Evolutionary conservation across 257 asterid genomes (phyloP), one percentile per base, ranked within the genome.

Genomic region (Parsonsia alboflavescens): DNA sequence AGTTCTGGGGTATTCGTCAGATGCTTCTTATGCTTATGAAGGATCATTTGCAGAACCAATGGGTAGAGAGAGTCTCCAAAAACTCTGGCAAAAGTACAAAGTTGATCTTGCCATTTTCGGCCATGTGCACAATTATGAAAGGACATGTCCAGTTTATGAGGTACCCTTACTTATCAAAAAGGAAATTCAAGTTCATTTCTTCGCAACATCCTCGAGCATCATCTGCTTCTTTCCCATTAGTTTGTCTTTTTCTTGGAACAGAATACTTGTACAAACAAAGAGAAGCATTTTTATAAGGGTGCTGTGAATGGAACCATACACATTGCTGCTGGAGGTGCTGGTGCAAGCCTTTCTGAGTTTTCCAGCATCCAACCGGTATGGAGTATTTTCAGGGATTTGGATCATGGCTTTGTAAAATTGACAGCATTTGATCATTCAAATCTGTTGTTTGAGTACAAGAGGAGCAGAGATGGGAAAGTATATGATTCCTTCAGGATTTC

Each of bases 301-400:
- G 68, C 87, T 74, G 81, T 89, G 84, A 90, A 90, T 2, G 98
- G 98, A 13, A 95, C 97, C 2, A 95, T 95, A 84, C 98, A 95
- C 52, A 91, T 95, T 70, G 98, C 86, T 62, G 97, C 96, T 5
- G 98, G 99, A 1, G 98, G 99, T 49, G 98, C 93, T 24, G 99
- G 99, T 2, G 93, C 96, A 5, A 86, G 96, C 77, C 90, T 95
- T 4, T 83, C 97, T 1, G 65, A 73, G 24, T 95, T 92, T 81
- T 77, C 97, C 2, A 59, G 83, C 58, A 71, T 90, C 59, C 85
- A 80, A 73, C 91, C 99, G 0, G 84, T 73, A 24, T 95, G 97
- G 98, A 92, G 98, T 67, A 63, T 92, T 19, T 88, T 84, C 79
- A 86, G 88, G 61, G 98, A 93, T 76, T 49, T 64, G 1, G 97